Conservation (phyloP, 371 early-diverging fungal genomes). For the Nematocida sp. region DNA sequence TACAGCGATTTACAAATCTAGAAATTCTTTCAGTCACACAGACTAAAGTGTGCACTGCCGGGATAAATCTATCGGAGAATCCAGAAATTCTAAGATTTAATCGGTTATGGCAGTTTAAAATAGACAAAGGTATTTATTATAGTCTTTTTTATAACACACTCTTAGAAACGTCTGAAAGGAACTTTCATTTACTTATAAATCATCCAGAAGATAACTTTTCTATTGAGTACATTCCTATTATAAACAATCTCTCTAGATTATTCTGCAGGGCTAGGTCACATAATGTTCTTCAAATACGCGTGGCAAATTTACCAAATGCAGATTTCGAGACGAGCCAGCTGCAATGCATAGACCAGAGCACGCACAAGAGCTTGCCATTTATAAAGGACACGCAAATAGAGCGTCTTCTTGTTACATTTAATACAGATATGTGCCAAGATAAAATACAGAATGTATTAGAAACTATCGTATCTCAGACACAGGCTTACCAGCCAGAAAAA, state of each 20-base stretch:
- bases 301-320: neutral
- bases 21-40: neutral
- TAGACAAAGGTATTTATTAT: neutral
- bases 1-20: conserved; percentile 1
- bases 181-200: neutral
- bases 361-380: neutral
- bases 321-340: neutral
- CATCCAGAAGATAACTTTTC: neutral
- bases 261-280: neutral
- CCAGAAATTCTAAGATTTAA: neutral
- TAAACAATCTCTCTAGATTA: neutral
- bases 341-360: neutral
- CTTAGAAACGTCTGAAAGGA: neutral
- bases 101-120: neutral
- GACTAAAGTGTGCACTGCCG: neutral
- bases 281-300: conserved; percentile 8
- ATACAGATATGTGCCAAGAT: neutral
- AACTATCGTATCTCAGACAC: neutral
- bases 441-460: neutral
- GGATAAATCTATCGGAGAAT: too few relatives aligned
- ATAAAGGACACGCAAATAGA: neutral
- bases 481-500: neutral
- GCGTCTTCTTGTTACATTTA: neutral
- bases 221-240: conserved; percentile 8
- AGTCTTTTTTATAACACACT: neutral